Evolutionary conservation across 2,329 filamentous ascomycete species (phyloP), one percentile per base, ranked within the genome.

Genomic region (Gyromitra esculenta): DNA sequence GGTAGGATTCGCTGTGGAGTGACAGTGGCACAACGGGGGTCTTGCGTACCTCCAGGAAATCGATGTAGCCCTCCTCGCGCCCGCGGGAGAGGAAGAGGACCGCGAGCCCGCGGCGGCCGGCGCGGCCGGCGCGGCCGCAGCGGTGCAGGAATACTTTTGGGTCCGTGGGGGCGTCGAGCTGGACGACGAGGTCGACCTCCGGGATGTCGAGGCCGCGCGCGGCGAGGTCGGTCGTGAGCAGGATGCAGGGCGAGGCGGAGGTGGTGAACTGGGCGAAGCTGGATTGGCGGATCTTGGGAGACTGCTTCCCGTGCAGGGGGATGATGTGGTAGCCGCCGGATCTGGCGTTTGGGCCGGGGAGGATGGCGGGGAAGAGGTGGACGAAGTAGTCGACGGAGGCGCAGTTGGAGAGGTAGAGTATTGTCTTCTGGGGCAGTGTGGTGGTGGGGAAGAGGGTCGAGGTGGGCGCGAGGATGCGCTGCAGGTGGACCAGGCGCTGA

Each of bases 61-160:
- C 88, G 1, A 97, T 87, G 81, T 97, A 98, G 81, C 96, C 94
- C 83, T 96, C 93, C 84, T 98, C 96, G 18, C 90, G 87, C 0
- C 94, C 94, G 0, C 92, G 91, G 6, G 92, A 92, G 18, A 99
- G 87, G 82, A 99, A 91, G 0, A 96, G 90, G 0, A 98, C 89
- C 13, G 94, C 93, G 21, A 97, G 85, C 0, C 96, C 96, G 77
- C 91, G 90, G 77, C 94, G 89, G 1, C 94, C 94, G 93, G 98
- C 98, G 43, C 96, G 89, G 0, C 96, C 96, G 0, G 96, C 93
- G 73, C 96, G 89, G 15, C 96, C 96, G 3, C 98, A 89, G 15
- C 96, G 91, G 84, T 99, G 96, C 81, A 99, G 97, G 81, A 99
- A 99, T 9, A 92, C 94, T 83, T 98, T 98, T 0, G 94, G 93